Evolutionary conservation across 306 rosid species (phyloP).

Genomic region (Pterocarpus macrocarpus): DNA sequence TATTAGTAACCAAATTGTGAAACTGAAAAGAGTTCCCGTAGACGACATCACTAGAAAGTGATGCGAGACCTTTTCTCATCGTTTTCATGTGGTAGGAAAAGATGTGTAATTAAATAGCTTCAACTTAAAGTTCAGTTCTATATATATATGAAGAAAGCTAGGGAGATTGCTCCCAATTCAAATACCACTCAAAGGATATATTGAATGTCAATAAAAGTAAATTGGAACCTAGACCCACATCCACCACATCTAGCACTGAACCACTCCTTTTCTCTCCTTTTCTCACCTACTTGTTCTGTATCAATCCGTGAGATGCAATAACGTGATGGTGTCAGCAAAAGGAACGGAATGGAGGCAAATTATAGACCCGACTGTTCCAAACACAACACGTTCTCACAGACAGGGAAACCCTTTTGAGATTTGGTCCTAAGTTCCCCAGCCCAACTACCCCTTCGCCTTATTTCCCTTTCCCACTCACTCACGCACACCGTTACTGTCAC

Average conservation of each 20-base stretch:
- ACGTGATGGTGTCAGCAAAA: constrained; percentile 76
- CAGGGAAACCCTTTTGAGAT: background rate
- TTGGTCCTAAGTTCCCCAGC: no score
- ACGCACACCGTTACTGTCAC: background rate
- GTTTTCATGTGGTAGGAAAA: constrained; percentile 21
- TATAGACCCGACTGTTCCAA: constrained; percentile 54
- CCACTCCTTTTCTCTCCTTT: constrained; percentile 33
- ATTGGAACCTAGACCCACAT: constrained; percentile 15
- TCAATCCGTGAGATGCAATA: constrained; percentile 44
- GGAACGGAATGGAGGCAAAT: constrained; percentile 63
- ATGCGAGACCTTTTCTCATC: background rate
- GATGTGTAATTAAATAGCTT: background rate
- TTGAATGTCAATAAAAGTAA: constrained; percentile 11
- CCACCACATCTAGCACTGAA: constrained; percentile 14
- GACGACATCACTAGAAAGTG: constrained; percentile 11
- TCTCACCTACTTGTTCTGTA: constrained; percentile 35
- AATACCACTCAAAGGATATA: constrained; percentile 16
- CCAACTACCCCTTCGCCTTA: no score
- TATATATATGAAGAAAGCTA: background rate
- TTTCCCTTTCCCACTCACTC: background rate
- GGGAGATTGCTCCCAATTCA: background rate
- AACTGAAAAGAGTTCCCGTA: no score
- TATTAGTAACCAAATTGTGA: no score
- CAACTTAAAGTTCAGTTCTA: constrained; percentile 3
- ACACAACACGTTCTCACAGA: constrained; percentile 62